Evolutionary conservation across 1,139 yeast genomes (phyloP).

Genomic region (Scheffersomyces cryptocercus): DNA sequence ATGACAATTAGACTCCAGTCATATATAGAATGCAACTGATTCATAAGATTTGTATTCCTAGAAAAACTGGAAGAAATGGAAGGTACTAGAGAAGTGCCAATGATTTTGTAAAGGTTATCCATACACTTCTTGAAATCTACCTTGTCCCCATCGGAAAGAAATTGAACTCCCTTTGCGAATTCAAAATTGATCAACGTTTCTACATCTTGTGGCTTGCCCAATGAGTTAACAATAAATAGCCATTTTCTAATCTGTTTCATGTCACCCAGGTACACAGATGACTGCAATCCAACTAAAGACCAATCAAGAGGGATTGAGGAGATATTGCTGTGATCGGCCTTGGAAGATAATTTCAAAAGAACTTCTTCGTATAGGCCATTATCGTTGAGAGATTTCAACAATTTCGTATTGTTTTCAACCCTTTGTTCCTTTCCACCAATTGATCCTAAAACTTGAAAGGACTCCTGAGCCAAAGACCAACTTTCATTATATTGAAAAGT

Average conservation of each 20-base stretch:
- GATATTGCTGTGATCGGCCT: slow-evolving; percentile 23
- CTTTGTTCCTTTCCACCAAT: slow-evolving; percentile 28
- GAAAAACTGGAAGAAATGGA: slow-evolving; percentile 64
- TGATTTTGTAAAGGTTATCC: slow-evolving; percentile 51
- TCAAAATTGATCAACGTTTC: slow-evolving; percentile 61
- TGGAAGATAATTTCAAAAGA: slow-evolving; percentile 32
- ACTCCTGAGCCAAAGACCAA: slow-evolving; percentile 87
- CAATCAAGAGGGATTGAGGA: slow-evolving; percentile 47
- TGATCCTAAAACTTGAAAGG: slow-evolving; percentile 65
- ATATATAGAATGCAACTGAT: slow-evolving; percentile 68
- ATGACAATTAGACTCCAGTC: slow-evolving; percentile 51
- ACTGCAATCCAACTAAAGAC: slow-evolving; percentile 70
- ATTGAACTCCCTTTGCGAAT: slow-evolving; percentile 60
- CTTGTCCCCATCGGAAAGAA: slow-evolving; percentile 34
- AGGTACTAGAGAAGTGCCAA: slow-evolving; percentile 64
- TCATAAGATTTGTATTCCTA: slow-evolving; percentile 56
- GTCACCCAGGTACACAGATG: slow-evolving; percentile 70
- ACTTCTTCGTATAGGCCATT: slow-evolving; percentile 48
- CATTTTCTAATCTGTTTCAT: slow-evolving; percentile 55
- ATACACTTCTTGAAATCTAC: slow-evolving; percentile 38
- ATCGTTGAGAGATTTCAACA: slow-evolving; percentile 40
- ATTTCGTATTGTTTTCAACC: slow-evolving; percentile 33
- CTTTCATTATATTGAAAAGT: slow-evolving; percentile 84
- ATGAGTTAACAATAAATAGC: slow-evolving; percentile 41
- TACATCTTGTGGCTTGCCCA: slow-evolving; percentile 48